Evolutionary conservation across 2,329 filamentous ascomycete genomes (phyloP).

Genomic region (Aaosphaeria pasadenensis): DNA sequence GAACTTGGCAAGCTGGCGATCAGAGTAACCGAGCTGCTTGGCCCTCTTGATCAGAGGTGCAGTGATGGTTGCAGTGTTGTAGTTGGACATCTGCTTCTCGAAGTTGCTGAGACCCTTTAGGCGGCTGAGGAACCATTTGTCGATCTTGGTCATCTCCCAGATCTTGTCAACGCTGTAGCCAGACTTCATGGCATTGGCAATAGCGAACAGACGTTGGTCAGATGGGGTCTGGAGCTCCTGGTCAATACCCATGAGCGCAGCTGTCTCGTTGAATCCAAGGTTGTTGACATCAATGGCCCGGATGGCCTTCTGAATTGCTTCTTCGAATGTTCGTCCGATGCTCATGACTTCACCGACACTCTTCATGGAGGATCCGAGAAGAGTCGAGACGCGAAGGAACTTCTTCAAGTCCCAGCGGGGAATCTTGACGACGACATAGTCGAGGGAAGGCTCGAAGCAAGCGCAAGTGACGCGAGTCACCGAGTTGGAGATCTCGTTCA

Average conservation of each 20-base stretch:
- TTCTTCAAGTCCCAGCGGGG: conserved; percentile 99
- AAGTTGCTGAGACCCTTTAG: conserved; percentile 91
- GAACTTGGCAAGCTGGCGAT: conserved; percentile 90
- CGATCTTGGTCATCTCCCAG: conserved; percentile 97
- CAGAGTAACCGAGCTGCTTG: conserved; percentile 92
- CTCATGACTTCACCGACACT: conserved; percentile 99
- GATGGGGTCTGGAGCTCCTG: conserved; percentile 95
- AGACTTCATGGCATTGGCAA: conserved; percentile 94
- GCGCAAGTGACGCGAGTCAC: conserved; percentile 95
- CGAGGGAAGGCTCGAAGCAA: conserved; percentile 96
- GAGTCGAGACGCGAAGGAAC: conserved; percentile 93
- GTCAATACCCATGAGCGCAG: conserved; percentile 85
- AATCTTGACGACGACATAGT: conserved; percentile 99
- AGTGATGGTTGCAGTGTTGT: conserved; percentile 64
- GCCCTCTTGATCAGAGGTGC: conserved; percentile 71
- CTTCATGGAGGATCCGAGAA: conserved; percentile 98
- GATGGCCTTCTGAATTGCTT: conserved; percentile 98
- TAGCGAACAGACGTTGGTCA: conserved; percentile 94
- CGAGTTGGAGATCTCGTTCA: conserved; percentile 95
- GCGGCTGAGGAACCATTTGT: conserved; percentile 96
- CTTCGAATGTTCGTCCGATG: conserved; percentile 93
- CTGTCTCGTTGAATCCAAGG: conserved; percentile 88
- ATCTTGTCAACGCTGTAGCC: conserved; percentile 96
- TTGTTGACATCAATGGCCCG: conserved; percentile 94
- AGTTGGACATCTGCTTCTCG: conserved; percentile 71